These are phyloP conservation scores for Cubamyces sp. DNA, from an alignment of 768 basidiomycete genomes.

Conservation along the genomic window DNA sequence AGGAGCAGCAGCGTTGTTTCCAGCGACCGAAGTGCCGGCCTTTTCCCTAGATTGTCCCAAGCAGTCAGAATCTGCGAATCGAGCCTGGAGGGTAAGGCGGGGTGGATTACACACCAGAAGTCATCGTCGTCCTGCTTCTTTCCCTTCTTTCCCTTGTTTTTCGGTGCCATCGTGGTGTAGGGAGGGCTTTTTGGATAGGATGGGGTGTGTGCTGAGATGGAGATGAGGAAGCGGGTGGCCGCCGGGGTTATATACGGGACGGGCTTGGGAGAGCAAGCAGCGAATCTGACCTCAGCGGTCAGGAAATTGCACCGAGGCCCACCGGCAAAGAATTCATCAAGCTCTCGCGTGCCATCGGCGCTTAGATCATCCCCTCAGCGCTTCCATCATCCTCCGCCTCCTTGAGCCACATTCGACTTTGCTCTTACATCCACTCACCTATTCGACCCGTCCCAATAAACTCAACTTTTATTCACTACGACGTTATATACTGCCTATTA, in stretches of 20 bases:
- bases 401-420: no score
- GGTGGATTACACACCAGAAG: conserved; percentile 61
- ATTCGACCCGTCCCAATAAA: no score
- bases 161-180: conserved; percentile 54
- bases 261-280: background rate
- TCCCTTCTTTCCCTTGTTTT: conserved; percentile 85
- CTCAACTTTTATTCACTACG: no score
- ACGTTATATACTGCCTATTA: no score
- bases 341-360: conserved; percentile 10
- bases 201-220: background rate
- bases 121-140: conserved; percentile 83
- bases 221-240: background rate
- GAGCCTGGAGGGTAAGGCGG: conserved; percentile 22
- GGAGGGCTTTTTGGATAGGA: background rate
- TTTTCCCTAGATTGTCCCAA: conserved; percentile 54
- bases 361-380: background rate
- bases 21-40: conserved; percentile 58
- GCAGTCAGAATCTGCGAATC: conserved; percentile 11
- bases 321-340: conserved; percentile 15
- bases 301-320: conserved; percentile 17
- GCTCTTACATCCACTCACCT: no score
- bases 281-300: conserved; percentile 14
- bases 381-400: no score
- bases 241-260: conserved; percentile 7
- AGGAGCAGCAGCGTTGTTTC: conserved; percentile 40